Evolutionary conservation across 106 monocot species (phyloP), one percentile per base, ranked within the genome.

Genomic region (Platanthera zijinensis): DNA sequence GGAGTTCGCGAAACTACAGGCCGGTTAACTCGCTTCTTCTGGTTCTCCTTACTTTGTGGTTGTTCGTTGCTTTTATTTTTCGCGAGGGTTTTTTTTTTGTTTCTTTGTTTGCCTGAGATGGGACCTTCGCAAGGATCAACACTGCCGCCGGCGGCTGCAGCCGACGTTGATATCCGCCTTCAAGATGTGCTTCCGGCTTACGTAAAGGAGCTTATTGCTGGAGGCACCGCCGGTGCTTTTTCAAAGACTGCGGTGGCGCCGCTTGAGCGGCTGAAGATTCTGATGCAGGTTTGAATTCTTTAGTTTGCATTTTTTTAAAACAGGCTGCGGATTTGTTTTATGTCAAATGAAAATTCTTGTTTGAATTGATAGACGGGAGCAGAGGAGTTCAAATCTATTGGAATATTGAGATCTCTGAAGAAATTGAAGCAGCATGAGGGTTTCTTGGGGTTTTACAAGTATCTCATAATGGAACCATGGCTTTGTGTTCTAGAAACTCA

Each of bases 391-490:
- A 87, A 87, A 56, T 89, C 93, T 81, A 84, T 93, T 67, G 93
- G 96, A 10, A 79, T 93, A 69, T 77, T 79, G 50, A 84, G 80
- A 79, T 87, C 96, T 14, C 70, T 96, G 78, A 89, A 69, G 81
- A 93, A 89, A 62, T 54, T 96, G 81, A 84, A 77, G 78, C 85
- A 91, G 75, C 83, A 84, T 56, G 93, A 96, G 14, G 96, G 96
- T 21, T 8, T 93, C 77, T 72, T 85, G 17, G 96, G 96, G 51
- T 90, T 93, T 48, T 96, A 93, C 57, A 96, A 89, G 96, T 96
- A 79, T 83, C 85, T 82, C 61, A 32, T 66, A 1, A 17, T 48
- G 17, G 13, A 48, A 17, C 10, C 0, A n/a, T 0, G 47, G 6
- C 13, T 66, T 11, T 10, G 2, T 10, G 32, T 10, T 11, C 30